A percentile compares a stretch with the other conserved stretches of the same genome.
phyloP scores from a whole-genome alignment of 1,139 yeast genomes.

The Yamadazyma oceani region DNA sequence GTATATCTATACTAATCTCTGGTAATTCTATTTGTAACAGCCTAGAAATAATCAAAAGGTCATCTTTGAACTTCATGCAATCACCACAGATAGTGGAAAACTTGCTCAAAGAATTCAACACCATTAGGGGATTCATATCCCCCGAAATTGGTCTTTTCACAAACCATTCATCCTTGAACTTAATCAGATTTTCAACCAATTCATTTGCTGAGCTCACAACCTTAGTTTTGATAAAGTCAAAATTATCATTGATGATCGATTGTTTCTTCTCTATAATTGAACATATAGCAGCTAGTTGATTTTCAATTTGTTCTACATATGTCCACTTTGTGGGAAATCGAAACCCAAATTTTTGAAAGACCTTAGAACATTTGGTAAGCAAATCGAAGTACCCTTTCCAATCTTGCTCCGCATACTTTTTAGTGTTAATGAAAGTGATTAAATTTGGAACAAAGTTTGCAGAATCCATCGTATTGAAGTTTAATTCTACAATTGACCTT shows the following conservation, averaged over 20 bases:
- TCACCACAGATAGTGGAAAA: conserved; percentile 36
- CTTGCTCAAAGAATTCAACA: conserved; percentile 44
- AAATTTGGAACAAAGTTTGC: conserved; percentile 11
- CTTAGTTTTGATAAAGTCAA: conserved; percentile 41
- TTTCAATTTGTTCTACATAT: conserved; percentile 62
- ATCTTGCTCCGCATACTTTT: conserved; percentile 15
- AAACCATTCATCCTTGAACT: conserved; percentile 34
- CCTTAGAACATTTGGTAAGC: conserved; percentile 43
- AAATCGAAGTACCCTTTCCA: conserved; percentile 29
- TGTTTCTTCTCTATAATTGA: conserved; percentile 43
- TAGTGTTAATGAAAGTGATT: conserved; percentile 11
- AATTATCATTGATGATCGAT: conserved; percentile 41
- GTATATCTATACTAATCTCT: conserved; percentile 19
- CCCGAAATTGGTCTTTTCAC: conserved; percentile 37
- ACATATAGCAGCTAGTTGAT: conserved; percentile 44
- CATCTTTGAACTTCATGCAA: conserved; percentile 26
- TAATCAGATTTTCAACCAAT: conserved; percentile 31
- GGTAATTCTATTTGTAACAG: conserved; percentile 26
- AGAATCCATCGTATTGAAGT: conserved; percentile 15
- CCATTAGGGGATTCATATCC: conserved; percentile 45
- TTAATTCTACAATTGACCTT: conserved; percentile 4
- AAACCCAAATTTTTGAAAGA: conserved; percentile 27
- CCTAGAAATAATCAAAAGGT: conserved; percentile 33
- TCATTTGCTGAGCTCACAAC: conserved; percentile 43
- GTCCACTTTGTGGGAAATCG: conserved; percentile 58